Evolutionary conservation across 441 rosid species (phyloP), one percentile per base, ranked within the genome.

Genomic region (Pelargonium citronellum): DNA sequence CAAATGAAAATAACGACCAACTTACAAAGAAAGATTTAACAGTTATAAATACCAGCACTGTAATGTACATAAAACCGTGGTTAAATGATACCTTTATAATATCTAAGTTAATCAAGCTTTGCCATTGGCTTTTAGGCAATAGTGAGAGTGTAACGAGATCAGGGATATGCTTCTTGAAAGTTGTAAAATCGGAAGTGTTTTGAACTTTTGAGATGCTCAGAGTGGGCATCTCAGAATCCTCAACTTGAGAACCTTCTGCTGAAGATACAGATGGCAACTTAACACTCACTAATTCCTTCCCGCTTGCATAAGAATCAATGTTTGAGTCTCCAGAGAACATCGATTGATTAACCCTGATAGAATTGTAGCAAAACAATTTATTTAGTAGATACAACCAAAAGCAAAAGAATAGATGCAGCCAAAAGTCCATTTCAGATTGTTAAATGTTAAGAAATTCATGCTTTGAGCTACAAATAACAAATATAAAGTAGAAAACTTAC

Each of bases 51-150:
- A 34, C 39, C 4, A 4, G 6, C 39, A 34, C 39, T 34, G 39
- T 34, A 34, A 34, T 43, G 47, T 43, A 43, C 12, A 43, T 43
- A 43, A 7, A 43, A 43, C 47, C 47, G n/a, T 4, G 7, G 5
- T 7, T 46, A 60, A 41, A 53, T 43, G 60, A 47, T n/a, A 92
- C 99, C 96, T 92, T 92, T 80, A 91, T 92, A 64, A 89, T 87
- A 82, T 92, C 98, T 74, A 95, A 84, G 86, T 92, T 95, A 82
- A 95, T 83, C 90, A 92, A 79, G 79, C 95, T 84, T 73, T 95
- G 98, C 99, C 98, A 95, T 71, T 95, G 98, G 87, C 92, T 88
- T 77, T 89, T 95, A 41, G 97, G 98, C 86, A 95, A 82, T 51
- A 92, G 71, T 27, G 98, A 95, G 43, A 92, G 90, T 57, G 98